Conservation (phyloP, 371 early-diverging fungal species). For the Mycotypha africana region DNA sequence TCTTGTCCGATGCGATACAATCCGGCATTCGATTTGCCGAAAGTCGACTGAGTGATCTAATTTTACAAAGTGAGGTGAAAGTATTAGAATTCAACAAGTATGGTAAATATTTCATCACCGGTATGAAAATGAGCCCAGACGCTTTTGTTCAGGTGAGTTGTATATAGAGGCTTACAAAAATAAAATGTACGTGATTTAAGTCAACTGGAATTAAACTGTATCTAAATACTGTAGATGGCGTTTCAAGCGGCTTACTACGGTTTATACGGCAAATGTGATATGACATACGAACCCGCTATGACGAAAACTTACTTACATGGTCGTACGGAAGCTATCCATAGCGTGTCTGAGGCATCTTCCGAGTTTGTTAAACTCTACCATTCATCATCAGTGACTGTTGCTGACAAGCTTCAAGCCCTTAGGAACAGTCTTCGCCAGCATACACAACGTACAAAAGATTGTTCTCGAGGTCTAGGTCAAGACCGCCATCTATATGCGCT, state of each 20-base stretch:
- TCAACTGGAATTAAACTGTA: too few relatives aligned
- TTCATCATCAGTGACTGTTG: constrained; percentile 20
- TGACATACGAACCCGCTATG: constrained; percentile 88
- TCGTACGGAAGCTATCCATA: constrained; percentile 85
- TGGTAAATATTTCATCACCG: constrained; percentile 68
- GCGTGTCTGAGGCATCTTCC: constrained; percentile 63
- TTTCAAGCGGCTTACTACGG: constrained; percentile 92
- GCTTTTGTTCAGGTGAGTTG: constrained; percentile 65
- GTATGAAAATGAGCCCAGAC: constrained; percentile 67
- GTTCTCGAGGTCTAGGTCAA: constrained; percentile 73
- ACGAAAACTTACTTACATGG: constrained; percentile 81
- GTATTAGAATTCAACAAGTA: constrained; percentile 58
- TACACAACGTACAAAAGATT: constrained; percentile 62
- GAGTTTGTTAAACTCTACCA: constrained; percentile 74
- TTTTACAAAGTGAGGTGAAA: constrained; percentile 57
- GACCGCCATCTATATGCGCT: constrained; percentile 86
- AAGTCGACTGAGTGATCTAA: constrained; percentile 44
- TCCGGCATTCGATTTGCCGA: constrained; percentile 51
- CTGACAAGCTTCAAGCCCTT: constrained; percentile 49
- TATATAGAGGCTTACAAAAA: too few relatives aligned
- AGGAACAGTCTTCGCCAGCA: constrained; percentile 65
- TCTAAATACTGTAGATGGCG: constrained; percentile 89
- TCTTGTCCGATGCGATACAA: constrained; percentile 29
- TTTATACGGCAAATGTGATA: constrained; percentile 63
- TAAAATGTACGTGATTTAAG: too few relatives aligned